A percentile compares a stretch with the other conserved stretches of the same genome.
Evolutionary conservation across 352 stramenopile genomes (phyloP).

Genomic region (Elongisporangium prolatum): DNA sequence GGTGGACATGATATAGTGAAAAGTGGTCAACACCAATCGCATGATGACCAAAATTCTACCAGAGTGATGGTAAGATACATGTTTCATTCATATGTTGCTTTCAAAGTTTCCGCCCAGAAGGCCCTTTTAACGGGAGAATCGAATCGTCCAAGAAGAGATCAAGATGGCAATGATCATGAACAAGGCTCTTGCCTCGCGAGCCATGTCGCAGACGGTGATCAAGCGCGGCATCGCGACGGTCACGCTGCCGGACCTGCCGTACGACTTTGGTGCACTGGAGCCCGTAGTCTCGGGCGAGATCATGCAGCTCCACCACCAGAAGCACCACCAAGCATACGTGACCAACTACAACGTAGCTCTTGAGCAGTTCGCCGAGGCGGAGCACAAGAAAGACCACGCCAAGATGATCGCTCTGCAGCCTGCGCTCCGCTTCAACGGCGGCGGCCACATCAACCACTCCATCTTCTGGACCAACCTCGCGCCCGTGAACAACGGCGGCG

Average conservation of each 20-base stretch:
- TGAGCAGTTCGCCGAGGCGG: constrained; percentile 92
- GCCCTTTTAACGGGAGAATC: neutral
- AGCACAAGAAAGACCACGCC: constrained; percentile 84
- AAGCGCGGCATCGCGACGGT: constrained; percentile 59
- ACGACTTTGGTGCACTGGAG: constrained; percentile 87
- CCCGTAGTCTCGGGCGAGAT: constrained; percentile 87
- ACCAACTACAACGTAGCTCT: constrained; percentile 94
- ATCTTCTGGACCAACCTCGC: constrained; percentile 98
- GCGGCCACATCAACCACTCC: constrained; percentile 98
- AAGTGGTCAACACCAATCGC: neutral
- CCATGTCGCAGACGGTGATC: constrained; percentile 6
- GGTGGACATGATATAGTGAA: neutral
- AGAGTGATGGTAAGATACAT: neutral
- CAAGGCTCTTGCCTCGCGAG: constrained; percentile 9
- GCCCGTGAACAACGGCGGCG: constrained; percentile 65
- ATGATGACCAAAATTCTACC: neutral
- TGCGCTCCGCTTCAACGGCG: constrained; percentile 97
- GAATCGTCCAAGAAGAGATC: neutral
- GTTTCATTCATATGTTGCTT: neutral
- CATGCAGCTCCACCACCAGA: constrained; percentile 95
- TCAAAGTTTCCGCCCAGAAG: neutral
- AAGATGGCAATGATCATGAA: constrained; percentile 17
- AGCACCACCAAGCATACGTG: constrained; percentile 97
- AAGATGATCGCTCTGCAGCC: constrained; percentile 89
- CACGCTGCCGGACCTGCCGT: constrained; percentile 79